Evolutionary conservation across 345 rosid species (phyloP), one percentile per base, ranked within the genome.

Genomic region (Melaleuca quinquenervia): DNA sequence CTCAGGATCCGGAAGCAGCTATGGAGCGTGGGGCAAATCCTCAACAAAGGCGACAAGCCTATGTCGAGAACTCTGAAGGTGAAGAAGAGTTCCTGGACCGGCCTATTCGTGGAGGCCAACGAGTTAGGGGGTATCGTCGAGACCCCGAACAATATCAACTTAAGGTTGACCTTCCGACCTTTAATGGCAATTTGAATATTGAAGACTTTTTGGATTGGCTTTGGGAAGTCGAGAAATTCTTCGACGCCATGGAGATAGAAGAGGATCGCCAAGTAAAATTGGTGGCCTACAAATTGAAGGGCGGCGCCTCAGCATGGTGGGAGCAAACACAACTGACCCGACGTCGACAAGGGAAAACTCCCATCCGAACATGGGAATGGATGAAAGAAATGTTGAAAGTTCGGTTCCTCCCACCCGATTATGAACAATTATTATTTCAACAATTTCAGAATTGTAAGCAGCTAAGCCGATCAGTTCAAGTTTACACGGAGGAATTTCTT

Each of bases 201-300:
- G 62, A 87, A 22, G 83, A 74, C 6, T 87, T 85, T 82, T 14
- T 87, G 2, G 83, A 87, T 87, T 85, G 85, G 87, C 1, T 87
- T 8, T 49, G 54, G 11, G n/a, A 44, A 22, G 86, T 87, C 5
- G 82, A 84, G 6, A 18, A 52, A 1, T 78, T 84, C 16, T 87
- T 84, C 50, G 60, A 60, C 1, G 84, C 64, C 52, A 54, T 50
- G 48, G 88, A 84, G 26, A 41, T 84, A 7, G 41, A 36, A 51
- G 83, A 87, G 26, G 52, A 80, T 8, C 11, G 24, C 7, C 44
- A 41, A 26, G 85, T 85, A 9, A 82, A 60, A 5, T 15, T 85
- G 49, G 84, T 88, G 29, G 83, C 87, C 20, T 88, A 82, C 41
- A 82, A 48, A n/a, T 48, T 82, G 8, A 53, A 54, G n/a, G 84